Conservation (phyloP, 2,329 filamentous ascomycete species). For the Scorias spongiosa region DNA sequence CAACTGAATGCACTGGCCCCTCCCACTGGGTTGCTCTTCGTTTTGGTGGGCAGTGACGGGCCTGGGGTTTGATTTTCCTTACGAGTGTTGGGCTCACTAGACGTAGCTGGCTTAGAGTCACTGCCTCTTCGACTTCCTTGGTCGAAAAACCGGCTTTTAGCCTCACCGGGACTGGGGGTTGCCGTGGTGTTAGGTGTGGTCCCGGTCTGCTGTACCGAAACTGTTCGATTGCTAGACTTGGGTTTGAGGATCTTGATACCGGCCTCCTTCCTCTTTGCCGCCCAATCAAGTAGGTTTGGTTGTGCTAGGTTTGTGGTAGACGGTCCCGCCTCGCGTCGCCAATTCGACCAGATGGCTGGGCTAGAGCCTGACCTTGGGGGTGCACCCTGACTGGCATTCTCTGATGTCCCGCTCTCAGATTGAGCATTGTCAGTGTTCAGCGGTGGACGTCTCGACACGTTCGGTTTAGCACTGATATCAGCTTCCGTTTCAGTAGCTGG, state of each 20-base stretch:
- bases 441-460: not conserved
- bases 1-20: slow-evolving; percentile 89
- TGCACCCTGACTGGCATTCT: slow-evolving; percentile 8
- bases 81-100: slow-evolving; percentile 4
- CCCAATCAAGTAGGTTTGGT: slow-evolving; percentile 32
- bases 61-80: slow-evolving; percentile 21
- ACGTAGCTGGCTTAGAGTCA: not conserved
- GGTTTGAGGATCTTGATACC: slow-evolving; percentile 88
- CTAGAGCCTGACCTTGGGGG: slow-evolving; percentile 7
- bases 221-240: slow-evolving; percentile 44
- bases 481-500: not conserved
- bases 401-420: not conserved
- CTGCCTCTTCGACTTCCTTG: slow-evolving; percentile 25
- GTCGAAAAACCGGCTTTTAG: slow-evolving; percentile 34
- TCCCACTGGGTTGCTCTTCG: slow-evolving; percentile 62
- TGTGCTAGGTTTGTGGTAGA: slow-evolving; percentile 6
- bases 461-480: not conserved
- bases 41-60: slow-evolving; percentile 11
- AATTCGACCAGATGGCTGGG: slow-evolving; percentile 33
- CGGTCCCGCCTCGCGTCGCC: slow-evolving; percentile 27
- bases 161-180: slow-evolving; percentile 8
- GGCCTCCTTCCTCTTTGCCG: slow-evolving; percentile 49
- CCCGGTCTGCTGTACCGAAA: slow-evolving; percentile 20
- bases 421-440: not conserved
- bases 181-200: slow-evolving; percentile 8